Conservation (phyloP, 1,284 basidiomycete genomes). For the Ceratobasidium sp. region DNA sequence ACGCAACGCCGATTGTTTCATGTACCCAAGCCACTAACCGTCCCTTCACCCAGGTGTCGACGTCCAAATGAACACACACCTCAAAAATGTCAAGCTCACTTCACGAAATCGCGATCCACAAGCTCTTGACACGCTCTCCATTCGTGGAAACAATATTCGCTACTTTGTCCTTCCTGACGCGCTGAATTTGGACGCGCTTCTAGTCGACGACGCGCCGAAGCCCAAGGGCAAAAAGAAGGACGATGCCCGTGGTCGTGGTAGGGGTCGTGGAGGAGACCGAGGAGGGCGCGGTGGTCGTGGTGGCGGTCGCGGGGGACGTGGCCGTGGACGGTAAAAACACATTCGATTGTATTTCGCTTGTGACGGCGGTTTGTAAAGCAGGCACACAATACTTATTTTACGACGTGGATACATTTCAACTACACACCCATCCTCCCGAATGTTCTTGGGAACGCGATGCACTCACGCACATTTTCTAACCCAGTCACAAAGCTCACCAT, state of each 20-base stretch:
- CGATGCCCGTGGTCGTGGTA: slow-evolving; percentile 72
- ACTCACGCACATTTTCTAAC: slow-evolving; percentile 87
- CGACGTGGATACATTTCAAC: slow-evolving; percentile 4
- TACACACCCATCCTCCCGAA: slow-evolving; percentile 80
- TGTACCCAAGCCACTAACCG: slow-evolving; percentile 16
- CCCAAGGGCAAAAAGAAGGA: slow-evolving; percentile 88
- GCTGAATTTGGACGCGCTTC: slow-evolving; percentile 93
- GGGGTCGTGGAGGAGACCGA: slow-evolving; percentile 68
- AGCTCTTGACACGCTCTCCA: slow-evolving; percentile 87
- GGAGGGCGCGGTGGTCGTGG: slow-evolving; percentile 60
- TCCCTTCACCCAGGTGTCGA: slow-evolving; percentile 77
- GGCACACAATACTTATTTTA: not conserved
- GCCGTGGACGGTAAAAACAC: slow-evolving; percentile 60
- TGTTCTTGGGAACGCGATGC: slow-evolving; percentile 91
- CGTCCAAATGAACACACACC: slow-evolving; percentile 97
- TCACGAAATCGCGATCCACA: slow-evolving; percentile 87
- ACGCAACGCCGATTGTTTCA: not conserved
- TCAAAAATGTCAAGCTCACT: slow-evolving; percentile 98
- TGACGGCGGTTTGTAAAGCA: slow-evolving; percentile 1
- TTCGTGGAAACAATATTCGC: slow-evolving; percentile 93
- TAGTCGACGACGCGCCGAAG: slow-evolving; percentile 98
- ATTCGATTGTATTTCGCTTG: not conserved
- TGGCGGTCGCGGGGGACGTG: slow-evolving; percentile 55
- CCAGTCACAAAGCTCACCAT: slow-evolving; percentile 87
- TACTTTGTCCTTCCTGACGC: slow-evolving; percentile 98